Conservation (phyloP, 306 rosid species). For the Vachellia pachyceras region DNA sequence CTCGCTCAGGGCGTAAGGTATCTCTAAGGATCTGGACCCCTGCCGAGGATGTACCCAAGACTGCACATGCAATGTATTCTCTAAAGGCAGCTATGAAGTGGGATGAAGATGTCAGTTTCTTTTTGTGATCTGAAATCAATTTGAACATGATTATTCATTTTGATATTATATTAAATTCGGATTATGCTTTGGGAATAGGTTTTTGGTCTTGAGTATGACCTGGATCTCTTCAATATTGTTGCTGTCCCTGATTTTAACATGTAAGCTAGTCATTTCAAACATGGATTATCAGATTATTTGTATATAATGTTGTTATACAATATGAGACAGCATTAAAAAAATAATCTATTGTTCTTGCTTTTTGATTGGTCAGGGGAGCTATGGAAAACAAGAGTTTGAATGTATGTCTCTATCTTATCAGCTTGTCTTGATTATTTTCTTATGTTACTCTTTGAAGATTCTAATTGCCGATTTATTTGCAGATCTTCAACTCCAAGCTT, state of each 20-base stretch:
- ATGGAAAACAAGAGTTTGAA: conserved; percentile 99
- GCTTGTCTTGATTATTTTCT: conserved; percentile 28
- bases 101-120: conserved; percentile 92
- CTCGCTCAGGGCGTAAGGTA: conserved; percentile 82
- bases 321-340: conserved; percentile 27
- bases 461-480: conserved; percentile 31
- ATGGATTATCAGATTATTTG: neutral
- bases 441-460: conserved; percentile 7
- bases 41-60: conserved; percentile 80
- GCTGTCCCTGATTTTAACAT: conserved; percentile 99
- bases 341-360: conserved; percentile 40
- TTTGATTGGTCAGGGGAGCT: conserved; percentile 84
- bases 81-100: conserved; percentile 98
- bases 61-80: conserved; percentile 95
- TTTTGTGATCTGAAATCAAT: conserved; percentile 30
- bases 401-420: conserved; percentile 53
- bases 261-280: conserved; percentile 47
- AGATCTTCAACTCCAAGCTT: conserved; percentile 94
- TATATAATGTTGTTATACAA: conserved; percentile 10
- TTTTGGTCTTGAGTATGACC: conserved; percentile 96
- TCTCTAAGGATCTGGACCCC: conserved; percentile 97
- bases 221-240: conserved; percentile 96
- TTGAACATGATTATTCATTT: conserved; percentile 23
- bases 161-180: conserved; percentile 24
- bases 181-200: conserved; percentile 60